A percentile compares a stretch with the other conserved stretches of the same genome.
Conservation (phyloP, 805 yeast genomes). For the Candida ficus region DNA sequence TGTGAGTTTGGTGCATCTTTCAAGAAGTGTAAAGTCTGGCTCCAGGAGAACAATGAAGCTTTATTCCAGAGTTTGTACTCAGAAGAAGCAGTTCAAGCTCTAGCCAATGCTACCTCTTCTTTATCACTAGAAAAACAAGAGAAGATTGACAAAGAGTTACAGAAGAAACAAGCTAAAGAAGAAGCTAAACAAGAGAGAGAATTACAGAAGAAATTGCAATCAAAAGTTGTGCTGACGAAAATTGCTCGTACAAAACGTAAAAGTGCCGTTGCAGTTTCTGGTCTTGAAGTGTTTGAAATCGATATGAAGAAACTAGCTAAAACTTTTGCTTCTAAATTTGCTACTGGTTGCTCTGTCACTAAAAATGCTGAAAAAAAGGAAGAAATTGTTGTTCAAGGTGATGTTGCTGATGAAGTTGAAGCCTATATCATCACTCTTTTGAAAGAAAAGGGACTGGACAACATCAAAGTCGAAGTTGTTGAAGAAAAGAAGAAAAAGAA, state of each 20-base stretch:
- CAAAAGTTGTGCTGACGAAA: slow-evolving; percentile 77
- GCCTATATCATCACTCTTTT: slow-evolving; percentile 63
- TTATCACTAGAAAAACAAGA: slow-evolving; percentile 75
- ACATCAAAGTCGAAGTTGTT: slow-evolving; percentile 83
- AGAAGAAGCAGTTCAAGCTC: slow-evolving; percentile 37
- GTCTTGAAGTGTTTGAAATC: slow-evolving; percentile 81
- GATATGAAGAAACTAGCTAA: slow-evolving; percentile 90
- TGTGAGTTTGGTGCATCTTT: slow-evolving; percentile 87
- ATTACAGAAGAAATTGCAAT: slow-evolving; percentile 67
- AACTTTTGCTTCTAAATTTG: slow-evolving; percentile 89
- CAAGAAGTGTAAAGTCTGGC: slow-evolving; percentile 82
- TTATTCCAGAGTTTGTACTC: slow-evolving; percentile 57
- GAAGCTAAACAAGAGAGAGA: slow-evolving; percentile 84
- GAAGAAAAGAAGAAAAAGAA: slow-evolving; percentile 79
- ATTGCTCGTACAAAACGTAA: slow-evolving; percentile 88
- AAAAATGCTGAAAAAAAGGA: slow-evolving; percentile 90
- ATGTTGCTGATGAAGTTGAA: slow-evolving; percentile 88
- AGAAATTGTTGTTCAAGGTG: slow-evolving; percentile 91
- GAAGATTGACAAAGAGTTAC: slow-evolving; percentile 73
- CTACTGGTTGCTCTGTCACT: slow-evolving; percentile 91
- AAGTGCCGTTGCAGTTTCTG: slow-evolving; percentile 79
- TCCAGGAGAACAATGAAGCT: slow-evolving; percentile 52
- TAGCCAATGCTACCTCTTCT: slow-evolving; percentile 52
- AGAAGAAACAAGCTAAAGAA: slow-evolving; percentile 80
- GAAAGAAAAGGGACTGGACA: slow-evolving; percentile 75